phyloP scores from a whole-genome alignment of 495 filamentous ascomycete species.

The Tetracladium setigerum region DNA sequence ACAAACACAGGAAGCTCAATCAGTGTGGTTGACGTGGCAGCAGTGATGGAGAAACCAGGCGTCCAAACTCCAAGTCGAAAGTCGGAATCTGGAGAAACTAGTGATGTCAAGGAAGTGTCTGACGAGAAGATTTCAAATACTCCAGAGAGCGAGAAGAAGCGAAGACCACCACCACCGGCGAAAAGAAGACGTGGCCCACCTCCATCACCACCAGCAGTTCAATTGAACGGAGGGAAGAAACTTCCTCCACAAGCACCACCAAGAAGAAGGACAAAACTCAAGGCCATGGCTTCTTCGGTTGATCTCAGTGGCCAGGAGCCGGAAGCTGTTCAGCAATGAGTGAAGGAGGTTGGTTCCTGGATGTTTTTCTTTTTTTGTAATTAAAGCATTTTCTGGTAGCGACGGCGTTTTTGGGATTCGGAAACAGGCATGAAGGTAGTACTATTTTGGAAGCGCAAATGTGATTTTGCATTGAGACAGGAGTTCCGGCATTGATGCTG shows the following conservation, averaged over 20 bases:
- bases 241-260: conserved; percentile 48
- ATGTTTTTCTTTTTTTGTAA: background rate
- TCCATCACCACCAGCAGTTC: conserved; percentile 21
- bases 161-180: conserved; percentile 21
- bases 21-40: conserved; percentile 71
- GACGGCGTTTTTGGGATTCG: background rate
- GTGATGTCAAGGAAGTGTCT: conserved; percentile 5
- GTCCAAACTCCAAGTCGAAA: conserved; percentile 73
- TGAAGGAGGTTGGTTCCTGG: background rate
- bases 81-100: conserved; percentile 22
- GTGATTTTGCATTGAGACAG: too few relatives aligned
- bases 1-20: conserved; percentile 45
- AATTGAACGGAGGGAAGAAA: conserved; percentile 32
- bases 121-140: background rate
- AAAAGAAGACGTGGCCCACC: conserved; percentile 38
- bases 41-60: conserved; percentile 76
- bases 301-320: conserved; percentile 1
- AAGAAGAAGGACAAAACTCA: conserved; percentile 36
- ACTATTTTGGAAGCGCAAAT: too few relatives aligned
- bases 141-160: conserved; percentile 9
- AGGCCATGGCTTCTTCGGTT: conserved; percentile 10
- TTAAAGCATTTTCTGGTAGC: background rate
- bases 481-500: too few relatives aligned
- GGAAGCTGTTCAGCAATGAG: background rate
- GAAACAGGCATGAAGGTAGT: too few relatives aligned